Base-by-base conservation (phyloP, 768 basidiomycete genomes). In the Boletus subcaerulescens region DNA sequence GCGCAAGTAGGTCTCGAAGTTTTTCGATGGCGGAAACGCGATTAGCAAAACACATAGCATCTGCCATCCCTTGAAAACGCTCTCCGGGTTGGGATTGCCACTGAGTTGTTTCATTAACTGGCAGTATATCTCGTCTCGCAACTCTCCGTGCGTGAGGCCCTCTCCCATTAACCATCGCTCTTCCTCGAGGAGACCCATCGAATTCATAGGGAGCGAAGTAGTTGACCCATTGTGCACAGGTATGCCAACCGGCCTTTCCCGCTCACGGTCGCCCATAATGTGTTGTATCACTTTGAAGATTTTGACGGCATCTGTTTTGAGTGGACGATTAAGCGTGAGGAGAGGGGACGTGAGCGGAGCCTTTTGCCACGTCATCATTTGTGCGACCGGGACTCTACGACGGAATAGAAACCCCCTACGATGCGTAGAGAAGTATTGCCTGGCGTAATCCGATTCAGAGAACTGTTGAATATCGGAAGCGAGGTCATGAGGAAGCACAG, bases 351-450 rank as follows among this genome's bases (percentile, higher is more conserved):
- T 74, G 44, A 98, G 76, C 9, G 89, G 84, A 1, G 78, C 64
- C 79, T 88, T 91, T 69, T 96, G 94, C 91, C 93, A 96, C 45
- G 83, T 79, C 90, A 97, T 93, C 73, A 96, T 81, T 65, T 91
- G 86, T 22, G 80, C 85, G 4, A 96, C 82, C 1, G 94, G 93
- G 2, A 96, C 82, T 56, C 79, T 84, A 44, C 92, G 80, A 57
- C 82, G 80, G 71, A 93, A 93, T 54, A 93, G 87, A 65, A 96
- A 86, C 0, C 94, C 94, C 9, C 85, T 89, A n/a, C 87, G 82
- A 63, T 93, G 91, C 1, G 86, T 93, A 17, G 93, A 90, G 66
- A 98, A 95, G 68, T 95, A 96, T 60, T 85, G 86, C 44, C 77
- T 78, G 35, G 94, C 92, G 68, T 89, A 97, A 36, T 92, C 88